A percentile compares a stretch with the other conserved stretches of the same genome.
These are phyloP conservation scores for Fomitopsis pinicola DNA, from an alignment of 1,284 basidiomycete species.

Conservation along the genomic window DNA sequence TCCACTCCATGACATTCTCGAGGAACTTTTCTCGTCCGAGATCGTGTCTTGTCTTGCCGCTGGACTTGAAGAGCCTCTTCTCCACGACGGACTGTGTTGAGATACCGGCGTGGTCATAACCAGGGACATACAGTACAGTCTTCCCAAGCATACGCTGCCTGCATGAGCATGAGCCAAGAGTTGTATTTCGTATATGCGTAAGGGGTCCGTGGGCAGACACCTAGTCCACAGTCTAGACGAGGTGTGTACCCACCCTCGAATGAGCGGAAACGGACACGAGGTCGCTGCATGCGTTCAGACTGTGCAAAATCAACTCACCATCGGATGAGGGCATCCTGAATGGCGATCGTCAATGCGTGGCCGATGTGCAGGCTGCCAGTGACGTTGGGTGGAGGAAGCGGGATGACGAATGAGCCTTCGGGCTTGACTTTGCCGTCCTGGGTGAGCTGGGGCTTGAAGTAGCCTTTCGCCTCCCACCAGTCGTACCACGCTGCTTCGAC, in stretches of 20 bases:
- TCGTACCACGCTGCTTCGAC: constrained; percentile 98
- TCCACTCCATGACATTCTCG: constrained; percentile 94
- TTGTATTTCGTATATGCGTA: background rate
- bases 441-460: constrained; percentile 80
- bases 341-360: constrained; percentile 89
- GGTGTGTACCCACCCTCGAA: no score
- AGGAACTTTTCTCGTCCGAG: constrained; percentile 93
- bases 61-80: constrained; percentile 82
- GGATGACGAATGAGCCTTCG: constrained; percentile 82
- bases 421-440: constrained; percentile 52
- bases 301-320: constrained; percentile 53
- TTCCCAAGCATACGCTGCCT: constrained; percentile 97
- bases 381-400: constrained; percentile 96
- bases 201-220: no score
- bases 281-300: no score
- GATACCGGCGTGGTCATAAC: constrained; percentile 98
- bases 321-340: constrained; percentile 87
- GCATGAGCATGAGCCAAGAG: background rate
- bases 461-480: constrained; percentile 93
- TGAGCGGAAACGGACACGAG: no score
- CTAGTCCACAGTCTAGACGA: no score
- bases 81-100: constrained; percentile 99
- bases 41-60: constrained; percentile 87
- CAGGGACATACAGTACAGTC: constrained; percentile 88
- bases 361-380: constrained; percentile 97